Base-by-base conservation (phyloP, 2,329 filamentous ascomycete species). In the Hypoxylon sp. region DNA sequence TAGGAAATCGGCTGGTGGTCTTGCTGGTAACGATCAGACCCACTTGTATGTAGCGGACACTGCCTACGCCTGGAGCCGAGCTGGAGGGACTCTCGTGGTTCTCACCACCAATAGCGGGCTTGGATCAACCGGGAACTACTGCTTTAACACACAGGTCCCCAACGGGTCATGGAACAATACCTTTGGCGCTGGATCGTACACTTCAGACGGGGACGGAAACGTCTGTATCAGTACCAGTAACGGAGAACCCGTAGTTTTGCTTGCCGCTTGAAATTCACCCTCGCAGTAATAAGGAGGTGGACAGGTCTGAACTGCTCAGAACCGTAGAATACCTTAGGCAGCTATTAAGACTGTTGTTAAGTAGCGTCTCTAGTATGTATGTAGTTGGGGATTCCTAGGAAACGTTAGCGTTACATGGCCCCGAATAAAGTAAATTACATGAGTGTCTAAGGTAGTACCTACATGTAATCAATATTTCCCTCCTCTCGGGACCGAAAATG, bases 31-130 rank as follows among this genome's bases (percentile, higher is more conserved):
- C 57, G 83, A 85, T 70, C 83, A 85, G 50, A 74, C 72, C 4
- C 82, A 84, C 63, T 68, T 85, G 1, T 82, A 83, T 65, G 80
- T 82, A 0, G 77, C 78, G 6, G 70, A 75, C 48, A 81, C 78
- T 11, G 83, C 79, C 0, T 85, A 85, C 67, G 83, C 82, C 2
- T 85, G 82, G 78, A 81, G 80, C 63, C 80, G 83, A 14, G 82
- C 78, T 0, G 78, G 76, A 11, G 83, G 83, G 6, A 79, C 81
- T 48, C 77, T 85, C 14, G 75, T 85, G 51, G 83, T 82, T 5
- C 74, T 85, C 39, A 85, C 83, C 2, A 82, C 80, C 48, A 85
- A 85, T 61, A 75, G 78, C 14, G 83, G 83, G 2, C 72, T 75
- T 42, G 79, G 78, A 1, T 79, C 77, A 22, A 80, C 76, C 37